Evolutionary conservation across 2,329 filamentous ascomycete genomes (phyloP).

Genomic region (Harringtonia aguacate): DNA sequence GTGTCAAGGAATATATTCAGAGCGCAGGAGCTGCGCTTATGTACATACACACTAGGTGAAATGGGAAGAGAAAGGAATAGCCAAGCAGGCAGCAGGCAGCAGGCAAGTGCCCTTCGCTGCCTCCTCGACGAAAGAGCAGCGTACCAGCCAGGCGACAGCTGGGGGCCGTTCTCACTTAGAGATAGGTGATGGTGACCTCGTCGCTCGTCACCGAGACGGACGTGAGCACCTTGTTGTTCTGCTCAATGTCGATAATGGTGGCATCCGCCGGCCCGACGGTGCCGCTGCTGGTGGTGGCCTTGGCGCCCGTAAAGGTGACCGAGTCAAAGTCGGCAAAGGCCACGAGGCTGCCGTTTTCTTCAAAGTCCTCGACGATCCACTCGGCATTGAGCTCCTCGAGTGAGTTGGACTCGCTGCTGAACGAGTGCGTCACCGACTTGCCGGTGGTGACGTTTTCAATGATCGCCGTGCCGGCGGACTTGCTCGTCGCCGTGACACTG

Average conservation of each 20-base stretch:
- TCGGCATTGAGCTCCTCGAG: conserved; percentile 17
- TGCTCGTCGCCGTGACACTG: conserved; percentile 5
- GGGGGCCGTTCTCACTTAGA: too few relatives aligned
- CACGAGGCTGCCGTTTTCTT: conserved; percentile 12
- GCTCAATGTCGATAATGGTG: conserved; percentile 24
- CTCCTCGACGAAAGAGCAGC: too few relatives aligned
- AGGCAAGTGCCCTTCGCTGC: too few relatives aligned
- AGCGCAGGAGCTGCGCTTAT: too few relatives aligned
- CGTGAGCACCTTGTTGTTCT: conserved; percentile 11
- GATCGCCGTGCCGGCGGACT: conserved; percentile 9
- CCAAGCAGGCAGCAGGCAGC: too few relatives aligned
- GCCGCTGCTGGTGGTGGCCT: conserved; percentile 18
- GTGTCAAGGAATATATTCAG: too few relatives aligned
- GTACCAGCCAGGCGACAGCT: too few relatives aligned
- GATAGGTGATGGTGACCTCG: not conserved
- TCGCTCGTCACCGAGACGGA: conserved; percentile 3
- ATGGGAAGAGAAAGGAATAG: too few relatives aligned
- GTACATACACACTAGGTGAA: too few relatives aligned
- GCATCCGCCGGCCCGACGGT: conserved; percentile 24
- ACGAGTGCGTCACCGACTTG: conserved; percentile 36
- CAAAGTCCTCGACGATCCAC: conserved; percentile 19
- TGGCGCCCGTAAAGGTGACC: conserved; percentile 18
- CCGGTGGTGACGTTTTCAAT: conserved; percentile 25
- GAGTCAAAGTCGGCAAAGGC: conserved; percentile 15
- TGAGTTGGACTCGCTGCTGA: conserved; percentile 13